phyloP scores from a whole-genome alignment of 148 eudicot species.

The Diospyros kaki region DNA sequence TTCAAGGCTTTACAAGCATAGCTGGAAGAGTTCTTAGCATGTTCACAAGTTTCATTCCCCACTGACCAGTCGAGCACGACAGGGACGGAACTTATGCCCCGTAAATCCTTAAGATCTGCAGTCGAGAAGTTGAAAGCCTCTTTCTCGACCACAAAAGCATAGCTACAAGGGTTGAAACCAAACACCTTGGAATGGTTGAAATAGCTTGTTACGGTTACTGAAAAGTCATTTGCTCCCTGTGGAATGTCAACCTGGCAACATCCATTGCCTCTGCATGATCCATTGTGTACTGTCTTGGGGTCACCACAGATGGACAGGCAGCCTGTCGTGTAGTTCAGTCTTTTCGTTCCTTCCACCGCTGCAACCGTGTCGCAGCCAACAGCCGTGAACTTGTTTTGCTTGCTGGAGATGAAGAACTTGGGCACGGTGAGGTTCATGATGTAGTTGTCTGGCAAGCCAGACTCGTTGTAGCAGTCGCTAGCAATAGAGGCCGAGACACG shows the following conservation, averaged over 20 bases:
- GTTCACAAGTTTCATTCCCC: not conserved
- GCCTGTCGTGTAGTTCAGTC: not conserved
- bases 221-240: not conserved
- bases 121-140: not conserved
- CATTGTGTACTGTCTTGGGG: not conserved
- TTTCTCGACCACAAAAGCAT: not conserved
- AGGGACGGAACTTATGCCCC: not conserved
- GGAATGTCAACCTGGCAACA: not conserved
- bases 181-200: not conserved
- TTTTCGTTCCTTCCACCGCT: not conserved
- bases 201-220: not conserved
- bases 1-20: not conserved
- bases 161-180: not conserved
- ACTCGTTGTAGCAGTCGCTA: not conserved
- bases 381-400: not conserved
- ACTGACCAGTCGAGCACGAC: not conserved
- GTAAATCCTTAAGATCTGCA: not conserved
- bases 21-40: not conserved
- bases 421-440: not conserved
- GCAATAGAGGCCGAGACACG: not conserved
- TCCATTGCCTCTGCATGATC: not conserved
- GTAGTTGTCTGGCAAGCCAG: not conserved
- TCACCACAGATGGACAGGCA: not conserved
- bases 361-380: not conserved
- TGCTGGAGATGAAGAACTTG: not conserved